Evolutionary conservation across 1,284 basidiomycete species (phyloP).

Genomic region (Bondarzewia mesenterica): DNA sequence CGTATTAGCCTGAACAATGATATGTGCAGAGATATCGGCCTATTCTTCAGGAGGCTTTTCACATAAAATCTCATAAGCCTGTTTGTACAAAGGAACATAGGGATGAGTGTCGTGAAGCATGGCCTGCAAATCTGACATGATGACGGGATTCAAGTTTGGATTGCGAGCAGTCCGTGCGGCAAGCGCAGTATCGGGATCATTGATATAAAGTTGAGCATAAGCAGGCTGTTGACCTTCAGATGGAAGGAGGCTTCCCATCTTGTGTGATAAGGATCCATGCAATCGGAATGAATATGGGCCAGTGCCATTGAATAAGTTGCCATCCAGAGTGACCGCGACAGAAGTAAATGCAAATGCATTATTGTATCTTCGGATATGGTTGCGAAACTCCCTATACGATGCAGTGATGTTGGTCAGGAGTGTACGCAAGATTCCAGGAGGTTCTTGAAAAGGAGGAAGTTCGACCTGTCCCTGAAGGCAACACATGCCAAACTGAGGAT

Average conservation of each 20-base stretch:
- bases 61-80: slow-evolving; percentile 13
- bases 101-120: slow-evolving; percentile 11
- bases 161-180: slow-evolving; percentile 10
- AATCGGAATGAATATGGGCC: slow-evolving; percentile 18
- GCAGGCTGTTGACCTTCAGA: background rate
- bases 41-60: slow-evolving; percentile 1
- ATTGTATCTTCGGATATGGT: slow-evolving; percentile 24
- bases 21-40: slow-evolving; percentile 1
- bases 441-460: slow-evolving; percentile 12
- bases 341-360: slow-evolving; percentile 24
- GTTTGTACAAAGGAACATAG: slow-evolving; percentile 12
- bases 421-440: slow-evolving; percentile 11
- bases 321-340: slow-evolving; percentile 12
- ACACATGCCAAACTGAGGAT: slow-evolving; percentile 18
- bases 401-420: slow-evolving; percentile 11
- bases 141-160: slow-evolving; percentile 5
- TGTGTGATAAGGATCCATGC: slow-evolving; percentile 16
- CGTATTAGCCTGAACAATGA: slow-evolving; percentile 6
- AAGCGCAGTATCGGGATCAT: slow-evolving; percentile 15
- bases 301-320: background rate
- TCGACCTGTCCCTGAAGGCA: slow-evolving; percentile 16
- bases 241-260: slow-evolving; percentile 13
- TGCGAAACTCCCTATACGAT: slow-evolving; percentile 14
- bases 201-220: slow-evolving; percentile 21
- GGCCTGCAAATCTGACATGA: slow-evolving; percentile 13